phyloP scores from a whole-genome alignment of 1,284 basidiomycete species.

The Anthracocystis setariae region DNA sequence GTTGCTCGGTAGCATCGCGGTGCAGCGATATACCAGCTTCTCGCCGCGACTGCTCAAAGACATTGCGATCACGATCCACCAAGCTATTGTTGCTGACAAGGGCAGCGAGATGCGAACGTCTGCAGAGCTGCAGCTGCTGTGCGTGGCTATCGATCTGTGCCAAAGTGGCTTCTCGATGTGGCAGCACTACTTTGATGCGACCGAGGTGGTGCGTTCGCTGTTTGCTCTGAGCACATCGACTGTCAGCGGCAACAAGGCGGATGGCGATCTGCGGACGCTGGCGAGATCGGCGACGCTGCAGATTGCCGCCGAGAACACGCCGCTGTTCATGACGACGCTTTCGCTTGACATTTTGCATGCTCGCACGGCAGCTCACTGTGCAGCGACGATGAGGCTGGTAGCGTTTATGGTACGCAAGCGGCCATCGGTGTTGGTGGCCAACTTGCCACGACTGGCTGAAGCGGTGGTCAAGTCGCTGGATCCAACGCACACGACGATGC shows the following conservation, averaged over 20 bases:
- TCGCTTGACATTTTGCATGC: constrained; percentile 89
- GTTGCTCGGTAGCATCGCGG: constrained; percentile 74
- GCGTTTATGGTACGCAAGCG: constrained; percentile 89
- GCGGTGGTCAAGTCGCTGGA: constrained; percentile 96
- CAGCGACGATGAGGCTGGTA: constrained; percentile 89
- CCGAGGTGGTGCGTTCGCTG: constrained; percentile 85
- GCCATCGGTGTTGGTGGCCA: constrained; percentile 77
- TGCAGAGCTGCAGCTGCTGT: constrained; percentile 72
- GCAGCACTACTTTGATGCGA: constrained; percentile 92
- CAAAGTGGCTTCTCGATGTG: constrained; percentile 89
- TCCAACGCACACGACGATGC: constrained; percentile 82
- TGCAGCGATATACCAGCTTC: constrained; percentile 81
- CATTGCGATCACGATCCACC: constrained; percentile 81
- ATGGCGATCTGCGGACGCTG: constrained; percentile 43
- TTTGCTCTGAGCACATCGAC: constrained; percentile 73
- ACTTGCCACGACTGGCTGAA: constrained; percentile 87
- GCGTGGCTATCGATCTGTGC: constrained; percentile 87
- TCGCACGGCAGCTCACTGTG: constrained; percentile 80
- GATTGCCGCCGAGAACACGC: constrained; percentile 84
- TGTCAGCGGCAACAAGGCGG: constrained; percentile 9
- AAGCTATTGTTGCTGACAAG: constrained; percentile 15
- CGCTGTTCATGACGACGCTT: constrained; percentile 93
- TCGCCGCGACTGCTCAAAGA: constrained; percentile 80
- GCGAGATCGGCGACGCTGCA: constrained; percentile 85
- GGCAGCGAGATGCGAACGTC: constrained; percentile 29